A percentile compares a stretch with the other conserved stretches of the same genome.
These are phyloP conservation scores for Alternaria solani DNA, from an alignment of 2,329 filamentous ascomycete genomes.

Conservation along the genomic window DNA sequence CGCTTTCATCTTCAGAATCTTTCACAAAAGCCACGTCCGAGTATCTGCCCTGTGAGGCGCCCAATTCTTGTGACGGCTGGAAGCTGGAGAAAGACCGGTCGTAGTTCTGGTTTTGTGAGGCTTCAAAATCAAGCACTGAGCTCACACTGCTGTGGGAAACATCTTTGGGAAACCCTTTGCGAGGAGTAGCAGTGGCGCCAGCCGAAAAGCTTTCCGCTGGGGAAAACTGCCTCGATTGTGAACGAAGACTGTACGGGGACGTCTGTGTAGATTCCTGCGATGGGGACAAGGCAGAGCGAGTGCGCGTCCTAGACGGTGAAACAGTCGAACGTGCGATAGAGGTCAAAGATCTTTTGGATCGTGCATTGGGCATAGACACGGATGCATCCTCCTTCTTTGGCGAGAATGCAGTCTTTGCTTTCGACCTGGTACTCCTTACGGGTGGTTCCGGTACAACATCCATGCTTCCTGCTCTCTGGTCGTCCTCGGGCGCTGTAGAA, in stretches of 20 bases:
- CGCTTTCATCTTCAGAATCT: conserved; percentile 43
- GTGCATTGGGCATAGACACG: conserved; percentile 17
- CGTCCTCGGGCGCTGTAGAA: conserved; percentile 31
- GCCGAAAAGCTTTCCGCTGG: conserved; percentile 19
- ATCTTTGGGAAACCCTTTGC: conserved; percentile 23
- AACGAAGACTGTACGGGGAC: conserved; percentile 42
- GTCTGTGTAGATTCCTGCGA: conserved; percentile 24
- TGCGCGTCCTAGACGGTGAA: conserved; percentile 31
- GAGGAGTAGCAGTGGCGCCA: conserved; percentile 1
- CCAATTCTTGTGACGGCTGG: conserved; percentile 36
- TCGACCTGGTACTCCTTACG: conserved; percentile 45
- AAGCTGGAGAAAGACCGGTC: conserved; percentile 28
- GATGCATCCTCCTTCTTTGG: conserved; percentile 27
- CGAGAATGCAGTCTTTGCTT: conserved; percentile 36
- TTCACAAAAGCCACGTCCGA: conserved; percentile 37
- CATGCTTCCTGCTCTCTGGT: conserved; percentile 32
- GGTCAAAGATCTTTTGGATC: conserved; percentile 26
- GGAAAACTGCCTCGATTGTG: conserved; percentile 37
- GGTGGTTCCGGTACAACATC: conserved; percentile 33
- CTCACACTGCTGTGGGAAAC: conserved; percentile 20
- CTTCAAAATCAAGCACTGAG: conserved; percentile 12
- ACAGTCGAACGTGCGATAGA: conserved; percentile 22
- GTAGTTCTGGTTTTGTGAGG: conserved; percentile 15
- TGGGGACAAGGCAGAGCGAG: conserved; percentile 30
- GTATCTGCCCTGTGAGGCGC: conserved; percentile 31